Percentiles rank a stretch among this genome's conserved stretches.
Conservation (phyloP, 176 grass and related monocot species). For the Aegilops longissima region DNA sequence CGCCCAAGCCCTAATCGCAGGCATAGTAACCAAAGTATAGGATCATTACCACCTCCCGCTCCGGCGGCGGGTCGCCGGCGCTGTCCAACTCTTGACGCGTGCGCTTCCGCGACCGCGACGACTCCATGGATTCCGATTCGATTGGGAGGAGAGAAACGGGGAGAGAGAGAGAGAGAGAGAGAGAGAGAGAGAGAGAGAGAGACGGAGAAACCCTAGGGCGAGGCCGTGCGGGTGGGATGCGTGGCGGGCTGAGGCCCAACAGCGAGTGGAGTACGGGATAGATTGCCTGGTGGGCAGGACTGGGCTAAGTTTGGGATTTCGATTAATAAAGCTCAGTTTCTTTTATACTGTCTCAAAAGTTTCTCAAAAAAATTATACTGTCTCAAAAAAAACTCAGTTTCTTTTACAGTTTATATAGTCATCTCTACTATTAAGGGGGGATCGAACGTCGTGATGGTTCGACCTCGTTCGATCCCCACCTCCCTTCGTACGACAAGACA, state of each 20-base stretch:
- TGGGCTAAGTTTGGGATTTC: background rate
- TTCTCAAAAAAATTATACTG: no score
- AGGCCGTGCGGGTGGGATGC: background rate
- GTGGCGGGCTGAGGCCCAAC: slow-evolving; percentile 23
- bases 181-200: no score
- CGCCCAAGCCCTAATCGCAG: slow-evolving; percentile 21
- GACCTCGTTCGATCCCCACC: no score
- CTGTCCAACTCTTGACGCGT: slow-evolving; percentile 48
- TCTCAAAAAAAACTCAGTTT: no score
- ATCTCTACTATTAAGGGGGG: no score
- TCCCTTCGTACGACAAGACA: no score
- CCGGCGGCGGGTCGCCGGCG: slow-evolving; percentile 33
- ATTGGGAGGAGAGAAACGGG: background rate
- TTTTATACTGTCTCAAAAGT: no score
- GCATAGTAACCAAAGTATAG: background rate
- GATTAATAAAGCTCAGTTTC: no score
- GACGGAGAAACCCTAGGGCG: slow-evolving; percentile 12
- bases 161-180: no score
- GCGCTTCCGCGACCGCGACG: slow-evolving; percentile 64
- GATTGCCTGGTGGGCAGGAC: background rate
- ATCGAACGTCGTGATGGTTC: no score
- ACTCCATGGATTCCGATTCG: slow-evolving; percentile 60
- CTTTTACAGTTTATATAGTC: no score
- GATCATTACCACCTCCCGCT: slow-evolving; percentile 52
- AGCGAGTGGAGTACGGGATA: background rate